phyloP scores from a whole-genome alignment of 768 basidiomycete species.

The Mycena vitilis region DNA sequence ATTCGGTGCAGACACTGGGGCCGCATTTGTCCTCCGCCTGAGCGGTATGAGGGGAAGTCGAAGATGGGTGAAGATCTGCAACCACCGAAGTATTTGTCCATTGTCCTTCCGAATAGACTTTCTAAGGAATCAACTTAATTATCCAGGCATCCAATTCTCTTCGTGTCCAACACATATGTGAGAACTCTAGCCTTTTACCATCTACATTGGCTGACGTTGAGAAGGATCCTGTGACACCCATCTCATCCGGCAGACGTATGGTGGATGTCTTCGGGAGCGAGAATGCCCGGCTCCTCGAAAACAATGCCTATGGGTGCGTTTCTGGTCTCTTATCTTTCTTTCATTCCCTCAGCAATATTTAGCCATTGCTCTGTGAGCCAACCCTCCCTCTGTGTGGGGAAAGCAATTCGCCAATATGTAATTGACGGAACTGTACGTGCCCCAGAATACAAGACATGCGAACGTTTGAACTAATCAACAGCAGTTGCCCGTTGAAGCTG shows the following conservation, averaged over 20 bases:
- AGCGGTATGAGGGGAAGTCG: conserved; percentile 22
- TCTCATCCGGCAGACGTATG: conserved; percentile 23
- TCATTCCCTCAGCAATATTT: background rate
- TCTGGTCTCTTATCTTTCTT: background rate
- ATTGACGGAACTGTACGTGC: conserved; percentile 15
- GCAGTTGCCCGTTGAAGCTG: conserved; percentile 7
- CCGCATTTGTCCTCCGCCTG: conserved; percentile 14
- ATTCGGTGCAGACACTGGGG: conserved; percentile 28
- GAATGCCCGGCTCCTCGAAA: conserved; percentile 20
- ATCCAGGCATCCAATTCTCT: conserved; percentile 25
- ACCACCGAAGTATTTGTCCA: conserved; percentile 7
- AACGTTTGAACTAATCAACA: background rate
- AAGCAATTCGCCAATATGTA: conserved; percentile 19
- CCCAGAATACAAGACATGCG: too few species aligned
- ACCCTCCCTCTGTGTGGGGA: conserved; percentile 20
- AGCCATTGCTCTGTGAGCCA: conserved; percentile 19
- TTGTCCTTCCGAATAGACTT: background rate
- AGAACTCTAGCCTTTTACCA: background rate
- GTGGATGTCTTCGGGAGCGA: conserved; percentile 13
- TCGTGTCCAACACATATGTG: conserved; percentile 26
- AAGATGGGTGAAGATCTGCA: conserved; percentile 21
- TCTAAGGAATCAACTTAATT: background rate
- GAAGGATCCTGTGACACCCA: conserved; percentile 21
- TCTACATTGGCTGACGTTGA: background rate
- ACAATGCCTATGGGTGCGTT: conserved; percentile 21